Evolutionary conservation across 345 rosid species (phyloP), one percentile per base, ranked within the genome.

Genomic region (Euphorbia pulcherrima): DNA sequence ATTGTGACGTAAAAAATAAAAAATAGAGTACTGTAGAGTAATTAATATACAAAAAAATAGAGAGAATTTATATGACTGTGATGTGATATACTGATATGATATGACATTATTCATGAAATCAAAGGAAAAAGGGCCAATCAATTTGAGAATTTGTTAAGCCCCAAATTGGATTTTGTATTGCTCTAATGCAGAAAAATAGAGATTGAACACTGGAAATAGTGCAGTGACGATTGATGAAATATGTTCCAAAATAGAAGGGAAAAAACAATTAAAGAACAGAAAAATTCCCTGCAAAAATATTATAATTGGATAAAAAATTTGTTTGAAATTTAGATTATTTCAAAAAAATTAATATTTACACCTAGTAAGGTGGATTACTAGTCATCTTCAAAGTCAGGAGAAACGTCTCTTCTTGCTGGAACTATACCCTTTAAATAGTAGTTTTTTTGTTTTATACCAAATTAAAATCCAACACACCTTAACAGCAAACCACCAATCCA

Each of bases 311-410:
- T 70, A 76, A 71, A 69, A 37, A 72, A 70, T 57, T 23, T 8
- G 28, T 37, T 10, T 65, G 6, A 44, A 29, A 64, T 3, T 3
- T 39, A 60, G 57, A 50, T 40, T 67, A 65, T 48, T 67, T 44
- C n/a, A n/a, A 60, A 60, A 33, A 33, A 33, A 2, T 7, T 35
- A 60, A 63, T n/a, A 37, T 73, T 46, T 54, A 35, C 62, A 72
- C 73, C 82, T 81, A 62, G 66, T 66, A 65, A 60, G 83, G 82
- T 73, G 77, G 79, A 57, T 72, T 62, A 61, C 17, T 29, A 37
- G 83, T 81, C 85, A 62, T 73, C 78, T 74, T 81, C 80, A 58
- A 59, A 72, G 51, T 66, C 74, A 59, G 85, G 78, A 77, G 78
- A 44, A 62, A 79, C 74, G 76, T 83, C 85, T 67, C 61, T 73